Base-by-base conservation (phyloP, 2,329 filamentous ascomycete species). In the Penicillium brevicompactum region DNA sequence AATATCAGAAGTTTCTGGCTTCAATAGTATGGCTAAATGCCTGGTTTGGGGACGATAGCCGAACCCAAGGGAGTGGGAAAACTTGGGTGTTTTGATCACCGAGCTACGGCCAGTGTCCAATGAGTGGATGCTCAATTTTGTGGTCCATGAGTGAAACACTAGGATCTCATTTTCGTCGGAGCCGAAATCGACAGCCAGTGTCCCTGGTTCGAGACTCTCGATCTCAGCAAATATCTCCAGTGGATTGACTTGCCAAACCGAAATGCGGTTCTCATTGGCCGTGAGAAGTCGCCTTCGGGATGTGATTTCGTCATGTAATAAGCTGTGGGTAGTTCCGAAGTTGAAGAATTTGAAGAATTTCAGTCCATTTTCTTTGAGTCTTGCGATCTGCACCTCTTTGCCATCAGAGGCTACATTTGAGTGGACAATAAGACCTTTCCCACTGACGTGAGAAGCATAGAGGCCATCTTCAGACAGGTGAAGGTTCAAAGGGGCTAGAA, bases 81-180 rank as follows among this genome's bases (percentile, higher is more conserved):
- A 73, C 53, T 77, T 77, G 1, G 75, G 75, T 1, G 70, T 60
- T 44, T 74, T 77, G 40, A 77, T 74, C 27, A 76, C 59, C 18
- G 69, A 70, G 49, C 68, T 75, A 50, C 66, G 68, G 18, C 73
- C 68, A 11, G 67, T 68, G 6, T 69, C 66, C 16, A 77, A 50
- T 24, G 66, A 69, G 47, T 74, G 70, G 8, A 77, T 66, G 2
- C 68, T 70, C 16, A 74, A 42, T 56, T 75, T 75, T 2, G 70
- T 72, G 48, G 74, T 71, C 69, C 74, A 76, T 8, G 71, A 66
- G 44, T 76, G 70, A 41, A 77, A 74, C 5, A 73, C 63, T 41
- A 77, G 66, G 4, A 75, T 48, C 38, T 77, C 74, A 38, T 71
- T 70, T 24, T 71, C 66, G 22, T 69, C 62, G 1, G 67, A 63